Conservation (phyloP, 2,329 filamentous ascomycete species). For the Alternaria brassicae region DNA sequence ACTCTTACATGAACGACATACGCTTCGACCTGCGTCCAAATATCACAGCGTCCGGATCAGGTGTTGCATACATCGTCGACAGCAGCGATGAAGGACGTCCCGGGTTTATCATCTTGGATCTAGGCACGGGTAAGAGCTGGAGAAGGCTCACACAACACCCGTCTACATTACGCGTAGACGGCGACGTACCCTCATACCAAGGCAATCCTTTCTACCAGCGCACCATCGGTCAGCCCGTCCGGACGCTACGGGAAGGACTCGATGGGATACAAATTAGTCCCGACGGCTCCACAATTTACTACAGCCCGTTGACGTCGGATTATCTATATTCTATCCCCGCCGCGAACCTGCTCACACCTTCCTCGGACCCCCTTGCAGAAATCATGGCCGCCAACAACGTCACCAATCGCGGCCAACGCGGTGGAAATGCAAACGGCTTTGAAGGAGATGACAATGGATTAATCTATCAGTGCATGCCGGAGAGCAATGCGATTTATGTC, state of each 20-base stretch:
- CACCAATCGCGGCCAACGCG: conserved; percentile 55
- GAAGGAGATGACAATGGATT: conserved; percentile 59
- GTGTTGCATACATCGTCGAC: conserved; percentile 61
- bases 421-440: conserved; percentile 59
- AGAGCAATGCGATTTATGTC: conserved; percentile 56
- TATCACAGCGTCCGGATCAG: conserved; percentile 52
- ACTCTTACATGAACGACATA: conserved; percentile 61
- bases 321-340: conserved; percentile 58
- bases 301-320: conserved; percentile 51
- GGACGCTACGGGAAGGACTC: conserved; percentile 53
- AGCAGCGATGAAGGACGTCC: conserved; percentile 55
- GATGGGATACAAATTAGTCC: conserved; percentile 60
- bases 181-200: conserved; percentile 57
- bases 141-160: conserved; percentile 53
- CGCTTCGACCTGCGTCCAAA: conserved; percentile 57
- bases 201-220: conserved; percentile 54
- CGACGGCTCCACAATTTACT: conserved; percentile 57
- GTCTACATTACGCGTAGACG: conserved; percentile 47
- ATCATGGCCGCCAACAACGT: conserved; percentile 57
- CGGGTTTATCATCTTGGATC: conserved; percentile 59
- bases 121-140: conserved; percentile 58
- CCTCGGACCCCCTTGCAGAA: conserved; percentile 53
- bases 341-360: conserved; percentile 48
- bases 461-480: conserved; percentile 58
- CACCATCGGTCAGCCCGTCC: conserved; percentile 40